Evolutionary conservation across 371 early-diverging fungal species (phyloP).

Genomic region (Basidiobolus meristosporus): DNA sequence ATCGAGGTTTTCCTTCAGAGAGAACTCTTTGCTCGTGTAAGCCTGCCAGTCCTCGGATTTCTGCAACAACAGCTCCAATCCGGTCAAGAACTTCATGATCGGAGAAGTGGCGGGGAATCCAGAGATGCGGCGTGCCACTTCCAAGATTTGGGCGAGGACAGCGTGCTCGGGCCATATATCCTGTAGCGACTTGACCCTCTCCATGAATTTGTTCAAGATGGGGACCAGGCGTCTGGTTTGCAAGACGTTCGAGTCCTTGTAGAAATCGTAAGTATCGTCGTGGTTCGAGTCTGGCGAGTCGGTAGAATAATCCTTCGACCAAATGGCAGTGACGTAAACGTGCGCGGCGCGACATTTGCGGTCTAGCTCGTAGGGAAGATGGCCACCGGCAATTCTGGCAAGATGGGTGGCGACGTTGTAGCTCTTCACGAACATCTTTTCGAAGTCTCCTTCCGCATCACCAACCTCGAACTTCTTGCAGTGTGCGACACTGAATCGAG

Average conservation of each 20-base stretch:
- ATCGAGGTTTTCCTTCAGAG: slow-evolving; percentile 47
- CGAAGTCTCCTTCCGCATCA: too few relatives aligned
- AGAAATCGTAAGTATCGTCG: slow-evolving; percentile 51
- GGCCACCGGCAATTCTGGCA: too few relatives aligned
- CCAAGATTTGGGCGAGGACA: slow-evolving; percentile 51
- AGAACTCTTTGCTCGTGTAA: slow-evolving; percentile 68
- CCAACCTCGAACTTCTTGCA: too few relatives aligned
- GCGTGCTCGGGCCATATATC: slow-evolving; percentile 84
- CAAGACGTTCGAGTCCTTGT: slow-evolving; percentile 54
- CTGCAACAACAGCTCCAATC: slow-evolving; percentile 65
- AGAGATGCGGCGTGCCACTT: slow-evolving; percentile 45
- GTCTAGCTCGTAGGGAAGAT: too few relatives aligned
- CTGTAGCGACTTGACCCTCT: slow-evolving; percentile 35
- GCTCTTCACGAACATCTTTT: too few relatives aligned
- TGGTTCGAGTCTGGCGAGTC: slow-evolving; percentile 1
- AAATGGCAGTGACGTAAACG: not conserved
- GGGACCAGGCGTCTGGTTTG: slow-evolving; percentile 51
- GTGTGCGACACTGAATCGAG: too few relatives aligned
- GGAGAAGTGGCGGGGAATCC: slow-evolving; percentile 65
- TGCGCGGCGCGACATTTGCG: too few relatives aligned
- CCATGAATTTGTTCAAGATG: slow-evolving; percentile 38
- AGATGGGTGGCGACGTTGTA: too few relatives aligned
- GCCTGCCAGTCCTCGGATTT: slow-evolving; percentile 91
- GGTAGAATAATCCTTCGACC: not conserved
- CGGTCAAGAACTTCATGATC: slow-evolving; percentile 76